Evolutionary conservation across 176 grass and related monocot genomes (phyloP).

Genomic region (Echinochloa phyllopogon): DNA sequence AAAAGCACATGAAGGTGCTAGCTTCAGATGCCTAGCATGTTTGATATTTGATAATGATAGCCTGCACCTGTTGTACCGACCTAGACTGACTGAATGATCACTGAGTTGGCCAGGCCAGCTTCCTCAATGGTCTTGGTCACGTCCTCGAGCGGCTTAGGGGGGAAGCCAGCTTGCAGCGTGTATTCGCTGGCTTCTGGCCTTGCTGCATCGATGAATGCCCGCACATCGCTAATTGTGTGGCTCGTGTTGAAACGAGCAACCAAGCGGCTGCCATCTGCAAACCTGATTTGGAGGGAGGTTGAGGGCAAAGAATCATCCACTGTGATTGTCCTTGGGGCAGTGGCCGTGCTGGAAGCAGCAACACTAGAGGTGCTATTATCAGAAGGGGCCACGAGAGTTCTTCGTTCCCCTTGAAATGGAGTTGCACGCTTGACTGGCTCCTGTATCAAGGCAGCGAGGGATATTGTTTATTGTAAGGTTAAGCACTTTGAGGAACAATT

Average conservation of each 20-base stretch:
- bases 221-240: slow-evolving; percentile 74
- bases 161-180: slow-evolving; percentile 76
- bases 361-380: slow-evolving; percentile 32
- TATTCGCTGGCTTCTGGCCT: slow-evolving; percentile 67
- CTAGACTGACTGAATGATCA: slow-evolving; percentile 84
- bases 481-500: not conserved
- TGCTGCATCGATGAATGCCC: slow-evolving; percentile 72
- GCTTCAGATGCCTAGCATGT: slow-evolving; percentile 27
- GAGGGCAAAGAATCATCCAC: slow-evolving; percentile 74
- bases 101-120: slow-evolving; percentile 81
- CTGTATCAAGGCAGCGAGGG: slow-evolving; percentile 46
- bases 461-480: not conserved
- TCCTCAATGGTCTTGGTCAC: slow-evolving; percentile 76
- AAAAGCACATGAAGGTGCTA: slow-evolving; percentile 17
- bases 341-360: slow-evolving; percentile 26
- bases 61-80: slow-evolving; percentile 7
- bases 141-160: slow-evolving; percentile 79
- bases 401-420: slow-evolving; percentile 69
- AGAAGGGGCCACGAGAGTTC: slow-evolving; percentile 47
- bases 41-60: not conserved
- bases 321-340: slow-evolving; percentile 41
- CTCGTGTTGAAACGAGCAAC: slow-evolving; percentile 79
- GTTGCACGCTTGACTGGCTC: slow-evolving; percentile 45
- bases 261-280: slow-evolving; percentile 76
- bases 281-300: slow-evolving; percentile 93